Evolutionary conservation across 1,284 basidiomycete genomes (phyloP).

Genomic region (Trametes hirsuta): DNA sequence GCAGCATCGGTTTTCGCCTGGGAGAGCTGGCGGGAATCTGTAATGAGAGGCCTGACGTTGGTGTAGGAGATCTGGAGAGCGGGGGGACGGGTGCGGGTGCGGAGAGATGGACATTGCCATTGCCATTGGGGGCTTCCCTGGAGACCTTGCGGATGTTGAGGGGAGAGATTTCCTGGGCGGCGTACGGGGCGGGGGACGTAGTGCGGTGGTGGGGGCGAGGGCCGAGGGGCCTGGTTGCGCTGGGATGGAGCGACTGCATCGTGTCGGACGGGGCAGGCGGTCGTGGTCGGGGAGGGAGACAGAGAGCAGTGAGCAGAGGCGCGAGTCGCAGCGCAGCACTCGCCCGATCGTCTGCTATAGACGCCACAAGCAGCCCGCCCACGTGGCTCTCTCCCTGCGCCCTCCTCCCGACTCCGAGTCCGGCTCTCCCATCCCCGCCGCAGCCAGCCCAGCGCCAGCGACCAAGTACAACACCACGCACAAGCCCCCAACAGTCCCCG

Average conservation of each 20-base stretch:
- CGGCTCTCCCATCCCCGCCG: slow-evolving; percentile 23
- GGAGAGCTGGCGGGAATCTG: slow-evolving; percentile 25
- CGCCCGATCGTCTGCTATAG: slow-evolving; percentile 15
- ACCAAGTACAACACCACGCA: background rate
- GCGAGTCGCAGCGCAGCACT: slow-evolving; percentile 18
- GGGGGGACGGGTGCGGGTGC: slow-evolving; percentile 23
- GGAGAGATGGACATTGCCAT: slow-evolving; percentile 28
- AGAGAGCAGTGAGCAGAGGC: background rate
- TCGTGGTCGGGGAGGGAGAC: slow-evolving; percentile 15
- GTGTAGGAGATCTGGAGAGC: slow-evolving; percentile 29
- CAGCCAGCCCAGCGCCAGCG: background rate
- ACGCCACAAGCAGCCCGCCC: slow-evolving; percentile 19
- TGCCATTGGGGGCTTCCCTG: slow-evolving; percentile 31
- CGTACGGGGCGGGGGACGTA: slow-evolving; percentile 47
- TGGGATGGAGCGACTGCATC: slow-evolving; percentile 42
- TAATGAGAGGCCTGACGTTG: slow-evolving; percentile 17
- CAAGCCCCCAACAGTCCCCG: background rate
- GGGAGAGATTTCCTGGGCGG: slow-evolving; percentile 41
- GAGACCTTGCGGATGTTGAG: slow-evolving; percentile 45
- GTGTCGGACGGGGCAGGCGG: slow-evolving; percentile 29
- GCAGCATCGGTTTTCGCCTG: slow-evolving; percentile 32
- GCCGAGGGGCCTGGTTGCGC: slow-evolving; percentile 54
- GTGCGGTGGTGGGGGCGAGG: slow-evolving; percentile 53
- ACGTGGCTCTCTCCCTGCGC: slow-evolving; percentile 13
- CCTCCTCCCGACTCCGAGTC: background rate